A percentile compares a stretch with the other conserved stretches of the same genome.
phyloP scores from a whole-genome alignment of 1,284 basidiomycete species.

The Ceratobasidium sp. region DNA sequence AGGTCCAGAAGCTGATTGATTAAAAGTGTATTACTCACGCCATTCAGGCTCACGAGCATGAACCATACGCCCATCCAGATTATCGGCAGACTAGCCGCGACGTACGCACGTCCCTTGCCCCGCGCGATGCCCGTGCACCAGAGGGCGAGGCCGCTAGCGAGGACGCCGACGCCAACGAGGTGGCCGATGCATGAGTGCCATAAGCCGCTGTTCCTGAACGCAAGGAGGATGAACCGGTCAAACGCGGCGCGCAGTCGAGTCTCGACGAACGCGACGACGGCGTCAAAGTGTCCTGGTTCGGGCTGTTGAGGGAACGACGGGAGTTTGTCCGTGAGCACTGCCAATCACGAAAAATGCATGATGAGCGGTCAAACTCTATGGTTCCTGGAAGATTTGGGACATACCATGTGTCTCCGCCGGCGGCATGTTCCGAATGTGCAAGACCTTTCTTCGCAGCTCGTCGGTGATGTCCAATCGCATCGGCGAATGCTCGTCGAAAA shows the following conservation, averaged over 20 bases:
- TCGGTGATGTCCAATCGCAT: constrained; percentile 42
- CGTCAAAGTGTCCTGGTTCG: constrained; percentile 33
- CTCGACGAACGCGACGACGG: neutral
- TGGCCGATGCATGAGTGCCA: constrained; percentile 33
- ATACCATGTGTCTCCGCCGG: neutral
- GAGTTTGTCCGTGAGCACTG: constrained; percentile 35
- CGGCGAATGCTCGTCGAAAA: constrained; percentile 33
- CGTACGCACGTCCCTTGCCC: neutral
- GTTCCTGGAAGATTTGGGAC: neutral
- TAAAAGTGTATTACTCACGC: constrained; percentile 22
- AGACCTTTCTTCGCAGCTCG: constrained; percentile 7
- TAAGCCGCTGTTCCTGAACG: constrained; percentile 36
- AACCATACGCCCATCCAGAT: constrained; percentile 45
- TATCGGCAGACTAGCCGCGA: constrained; percentile 30
- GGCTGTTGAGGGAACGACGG: constrained; percentile 41
- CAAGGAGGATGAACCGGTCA: constrained; percentile 14
- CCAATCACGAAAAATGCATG: neutral
- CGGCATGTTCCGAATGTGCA: constrained; percentile 29
- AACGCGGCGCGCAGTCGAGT: neutral
- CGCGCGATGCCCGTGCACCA: constrained; percentile 21
- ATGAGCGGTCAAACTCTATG: neutral
- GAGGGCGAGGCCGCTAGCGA: constrained; percentile 23
- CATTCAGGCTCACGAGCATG: constrained; percentile 30
- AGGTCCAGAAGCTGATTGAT: constrained; percentile 7
- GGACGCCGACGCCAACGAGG: neutral